Percentiles rank a stretch among this genome's conserved stretches.
Evolutionary conservation across 192 early-diverging fungal genomes (phyloP).

Genomic region (Coemansia sp.): DNA sequence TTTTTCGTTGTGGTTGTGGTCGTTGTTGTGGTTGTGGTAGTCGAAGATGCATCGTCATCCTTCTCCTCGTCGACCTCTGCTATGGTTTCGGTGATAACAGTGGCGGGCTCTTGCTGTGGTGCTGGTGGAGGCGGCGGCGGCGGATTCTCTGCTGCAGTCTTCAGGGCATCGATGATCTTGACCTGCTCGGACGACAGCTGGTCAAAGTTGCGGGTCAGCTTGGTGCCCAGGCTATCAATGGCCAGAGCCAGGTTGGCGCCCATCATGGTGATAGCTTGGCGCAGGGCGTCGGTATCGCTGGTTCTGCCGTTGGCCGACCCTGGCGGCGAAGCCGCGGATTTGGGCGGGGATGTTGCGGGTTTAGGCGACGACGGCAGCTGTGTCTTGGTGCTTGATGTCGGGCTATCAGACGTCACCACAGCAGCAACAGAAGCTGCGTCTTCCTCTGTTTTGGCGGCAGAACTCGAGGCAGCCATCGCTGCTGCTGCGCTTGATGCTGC

Average conservation of each 20-base stretch:
- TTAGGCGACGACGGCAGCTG: conserved; percentile 21
- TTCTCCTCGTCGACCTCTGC: not conserved
- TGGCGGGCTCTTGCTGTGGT: not conserved
- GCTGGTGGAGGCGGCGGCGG: no score
- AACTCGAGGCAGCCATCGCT: conserved; percentile 30
- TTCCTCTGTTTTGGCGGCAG: conserved; percentile 27
- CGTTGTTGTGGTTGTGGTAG: not conserved
- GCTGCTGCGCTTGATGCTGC: conserved; percentile 16
- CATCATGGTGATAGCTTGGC: conserved; percentile 40
- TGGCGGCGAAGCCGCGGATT: not conserved
- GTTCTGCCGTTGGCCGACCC: not conserved
- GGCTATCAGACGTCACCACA: conserved; percentile 3
- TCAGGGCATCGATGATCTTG: conserved; percentile 35
- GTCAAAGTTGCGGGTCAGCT: conserved; percentile 49
- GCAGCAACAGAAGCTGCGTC: conserved; percentile 19
- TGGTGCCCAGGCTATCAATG: conserved; percentile 48
- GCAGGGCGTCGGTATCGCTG: conserved; percentile 36
- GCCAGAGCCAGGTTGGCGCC: conserved; percentile 43
- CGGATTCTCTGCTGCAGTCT: conserved; percentile 12
- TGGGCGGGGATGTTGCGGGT: conserved; percentile 2
- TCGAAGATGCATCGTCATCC: not conserved
- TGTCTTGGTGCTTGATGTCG: conserved; percentile 32
- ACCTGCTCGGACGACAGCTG: conserved; percentile 43
- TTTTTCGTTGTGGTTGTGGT: not conserved
- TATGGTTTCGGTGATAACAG: not conserved